Base-by-base conservation (phyloP, 306 rosid species). In the Prinsepia uniflora region DNA sequence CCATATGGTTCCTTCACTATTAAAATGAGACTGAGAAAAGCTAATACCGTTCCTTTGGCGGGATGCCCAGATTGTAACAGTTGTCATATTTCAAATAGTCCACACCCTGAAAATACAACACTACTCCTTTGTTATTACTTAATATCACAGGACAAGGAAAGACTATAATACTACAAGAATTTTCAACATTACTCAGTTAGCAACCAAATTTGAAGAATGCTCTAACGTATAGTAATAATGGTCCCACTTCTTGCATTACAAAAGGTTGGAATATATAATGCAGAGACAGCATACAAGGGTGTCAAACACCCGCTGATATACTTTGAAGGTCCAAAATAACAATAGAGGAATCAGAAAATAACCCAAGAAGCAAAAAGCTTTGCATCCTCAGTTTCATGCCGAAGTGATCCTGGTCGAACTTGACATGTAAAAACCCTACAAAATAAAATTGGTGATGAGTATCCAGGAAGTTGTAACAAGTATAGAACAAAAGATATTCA, bases 61-160 rank as follows among this genome's bases (percentile, higher is more conserved):
- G 81, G 78, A 94, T 89, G 56, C 92, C 96, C 72, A 87, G 80
- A 79, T 94, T 94, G 88, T 3, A 91, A 76, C 97, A 94, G 82
- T 94, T 94, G 87, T 91, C 99, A 68, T 94, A 94, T 84, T 94
- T 94, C 88, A 94, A 80, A 84, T 91, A 94, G 85, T 94, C 99
- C 40, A 94, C 39, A 61, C 72, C 97, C 99, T 94, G 84, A 74
- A 46, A 85, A 47, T 50, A 72, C 30, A 58, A 24, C 54, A 65
- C 22, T 49, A 47, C 11, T 9, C 57, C 41, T 50, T 53, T 8
- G 12, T 68, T 10, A 53, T 50, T 53, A 13, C 12, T 68, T 10
- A 36, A 67, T 17, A 49, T 48, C 46, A 7, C 36, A 11, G 6
- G 63, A 55, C n/a, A 18, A 53, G 10, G 58, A 53, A 53, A 7